Evolutionary conservation across 2,329 filamentous ascomycete species (phyloP).

Genomic region (Penicillium sclerotiorum): DNA sequence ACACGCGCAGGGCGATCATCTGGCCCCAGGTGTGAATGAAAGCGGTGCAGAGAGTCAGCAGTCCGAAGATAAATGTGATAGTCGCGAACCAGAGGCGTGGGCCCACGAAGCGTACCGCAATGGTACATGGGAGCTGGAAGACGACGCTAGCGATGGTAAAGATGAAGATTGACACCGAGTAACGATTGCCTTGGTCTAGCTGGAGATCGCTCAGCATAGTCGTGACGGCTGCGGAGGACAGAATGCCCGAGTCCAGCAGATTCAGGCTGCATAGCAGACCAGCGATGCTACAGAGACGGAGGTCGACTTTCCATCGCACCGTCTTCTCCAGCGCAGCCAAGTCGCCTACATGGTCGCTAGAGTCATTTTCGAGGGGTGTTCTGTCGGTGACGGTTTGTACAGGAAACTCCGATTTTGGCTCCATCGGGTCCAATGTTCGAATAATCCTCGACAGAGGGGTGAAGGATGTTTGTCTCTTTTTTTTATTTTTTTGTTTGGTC

Average conservation of each 20-base stretch:
- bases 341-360: constrained; percentile 16
- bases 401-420: neutral
- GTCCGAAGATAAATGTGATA: constrained; percentile 63
- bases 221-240: constrained; percentile 70
- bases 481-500: too few species aligned
- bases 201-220: constrained; percentile 67
- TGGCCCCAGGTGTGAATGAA: constrained; percentile 69
- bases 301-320: constrained; percentile 65
- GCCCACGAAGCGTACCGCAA: constrained; percentile 66
- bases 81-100: constrained; percentile 64
- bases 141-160: constrained; percentile 70
- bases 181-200: constrained; percentile 63
- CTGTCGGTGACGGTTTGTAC: neutral
- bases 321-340: constrained; percentile 43
- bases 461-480: too few species aligned
- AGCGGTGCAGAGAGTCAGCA: constrained; percentile 69
- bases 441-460: too few species aligned
- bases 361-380: neutral
- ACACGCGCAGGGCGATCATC: constrained; percentile 68
- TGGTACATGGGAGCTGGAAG: constrained; percentile 69
- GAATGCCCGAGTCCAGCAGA: constrained; percentile 69
- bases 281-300: constrained; percentile 70
- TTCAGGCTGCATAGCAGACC: constrained; percentile 71
- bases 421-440: neutral
- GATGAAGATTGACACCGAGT: constrained; percentile 72